phyloP scores from a whole-genome alignment of 257 asterid genomes.

The Fraxinus cuspidata region DNA sequence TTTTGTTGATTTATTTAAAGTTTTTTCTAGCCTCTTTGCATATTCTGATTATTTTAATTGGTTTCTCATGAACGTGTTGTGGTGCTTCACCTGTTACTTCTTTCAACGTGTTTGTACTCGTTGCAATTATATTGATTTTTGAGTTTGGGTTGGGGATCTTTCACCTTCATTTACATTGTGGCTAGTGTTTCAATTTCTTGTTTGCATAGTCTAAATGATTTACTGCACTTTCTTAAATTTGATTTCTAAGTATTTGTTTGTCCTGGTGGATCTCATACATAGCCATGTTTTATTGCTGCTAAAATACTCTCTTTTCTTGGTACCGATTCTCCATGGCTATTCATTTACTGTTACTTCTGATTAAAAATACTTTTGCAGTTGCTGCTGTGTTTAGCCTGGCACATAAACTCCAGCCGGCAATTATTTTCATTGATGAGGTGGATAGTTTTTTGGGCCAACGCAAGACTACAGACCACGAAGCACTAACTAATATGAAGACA shows the following conservation, averaged over 20 bases:
- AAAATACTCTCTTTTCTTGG: not conserved
- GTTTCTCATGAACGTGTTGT: not conserved
- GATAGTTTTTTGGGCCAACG: too few relatives aligned
- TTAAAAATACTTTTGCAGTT: not conserved
- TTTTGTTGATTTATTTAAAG: not conserved
- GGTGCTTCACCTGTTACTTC: not conserved
- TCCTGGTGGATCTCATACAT: not conserved
- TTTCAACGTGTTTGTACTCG: not conserved
- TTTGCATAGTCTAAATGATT: not conserved
- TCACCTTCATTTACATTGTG: not conserved
- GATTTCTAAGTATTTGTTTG: not conserved
- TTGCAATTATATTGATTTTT: not conserved
- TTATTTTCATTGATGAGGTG: too few relatives aligned
- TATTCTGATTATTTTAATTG: not conserved
- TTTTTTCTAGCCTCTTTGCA: not conserved
- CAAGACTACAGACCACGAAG: too few relatives aligned
- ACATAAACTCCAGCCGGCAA: too few relatives aligned
- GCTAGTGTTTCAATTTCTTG: not conserved
- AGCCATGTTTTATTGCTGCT: not conserved
- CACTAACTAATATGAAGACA: too few relatives aligned
- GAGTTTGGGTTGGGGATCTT: not conserved
- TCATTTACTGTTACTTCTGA: constrained; percentile 3
- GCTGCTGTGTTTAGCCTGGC: too few relatives aligned
- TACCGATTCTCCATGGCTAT: not conserved
- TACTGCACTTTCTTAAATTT: not conserved